phyloP scores from a whole-genome alignment of 2,329 filamentous ascomycete species.

The Fusarium setosum region DNA sequence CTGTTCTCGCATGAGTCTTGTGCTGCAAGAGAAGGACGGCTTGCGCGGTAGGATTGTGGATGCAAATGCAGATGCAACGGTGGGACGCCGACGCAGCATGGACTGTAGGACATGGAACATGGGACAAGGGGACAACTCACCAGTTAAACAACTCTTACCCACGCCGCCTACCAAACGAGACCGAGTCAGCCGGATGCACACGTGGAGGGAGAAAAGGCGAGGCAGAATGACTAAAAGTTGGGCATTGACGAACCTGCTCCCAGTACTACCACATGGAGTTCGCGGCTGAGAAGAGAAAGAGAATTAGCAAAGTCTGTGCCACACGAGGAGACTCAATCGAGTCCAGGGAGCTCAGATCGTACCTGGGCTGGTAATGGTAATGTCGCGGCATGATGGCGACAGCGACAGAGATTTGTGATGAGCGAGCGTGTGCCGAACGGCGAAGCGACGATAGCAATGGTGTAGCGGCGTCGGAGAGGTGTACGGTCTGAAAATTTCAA shows the following conservation, averaged over 20 bases:
- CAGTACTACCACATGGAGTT: constrained; percentile 86
- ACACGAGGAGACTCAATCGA: background rate
- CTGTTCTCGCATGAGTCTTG: constrained; percentile 55
- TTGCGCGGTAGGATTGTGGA: constrained; percentile 18
- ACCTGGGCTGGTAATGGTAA: constrained; percentile 45
- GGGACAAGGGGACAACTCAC: constrained; percentile 59
- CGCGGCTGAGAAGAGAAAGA: constrained; percentile 63
- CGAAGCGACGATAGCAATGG: constrained; percentile 2
- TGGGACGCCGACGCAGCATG: constrained; percentile 16
- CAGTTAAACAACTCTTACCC: constrained; percentile 92
- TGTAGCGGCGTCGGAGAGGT: constrained; percentile 5
- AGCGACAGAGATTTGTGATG: constrained; percentile 11
- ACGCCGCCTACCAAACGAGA: constrained; percentile 74
- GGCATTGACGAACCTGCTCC: constrained; percentile 73
- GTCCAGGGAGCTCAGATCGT: background rate
- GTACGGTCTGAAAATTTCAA: constrained; percentile 20
- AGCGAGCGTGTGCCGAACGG: constrained; percentile 16
- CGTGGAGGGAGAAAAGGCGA: constrained; percentile 11
- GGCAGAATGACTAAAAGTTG: constrained; percentile 8
- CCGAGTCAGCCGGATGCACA: constrained; percentile 45
- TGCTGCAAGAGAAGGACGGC: constrained; percentile 26
- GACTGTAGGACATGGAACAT: constrained; percentile 7
- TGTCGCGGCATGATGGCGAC: constrained; percentile 43
- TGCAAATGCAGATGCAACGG: constrained; percentile 9
- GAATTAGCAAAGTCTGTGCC: constrained; percentile 28